These are phyloP conservation scores for Zea luxurians DNA, from an alignment of 176 grass and related monocot genomes.

Conservation along the genomic window DNA sequence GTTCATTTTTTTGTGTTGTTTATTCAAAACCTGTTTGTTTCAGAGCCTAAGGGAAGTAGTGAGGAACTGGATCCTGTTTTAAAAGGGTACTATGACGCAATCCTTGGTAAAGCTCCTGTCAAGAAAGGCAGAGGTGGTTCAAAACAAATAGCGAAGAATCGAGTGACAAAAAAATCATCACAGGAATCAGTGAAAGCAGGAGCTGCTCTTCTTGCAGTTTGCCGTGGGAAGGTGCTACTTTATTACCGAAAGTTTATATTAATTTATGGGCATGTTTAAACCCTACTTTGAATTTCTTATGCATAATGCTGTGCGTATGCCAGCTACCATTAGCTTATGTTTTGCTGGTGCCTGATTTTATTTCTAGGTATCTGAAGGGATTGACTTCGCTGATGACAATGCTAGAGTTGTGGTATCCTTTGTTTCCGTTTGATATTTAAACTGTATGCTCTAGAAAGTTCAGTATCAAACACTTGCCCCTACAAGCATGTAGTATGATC, in stretches of 20 bases:
- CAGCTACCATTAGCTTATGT: conserved; percentile 30
- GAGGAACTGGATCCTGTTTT: conserved; percentile 90
- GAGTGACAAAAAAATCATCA: conserved; percentile 51
- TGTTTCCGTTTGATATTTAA: conserved; percentile 21
- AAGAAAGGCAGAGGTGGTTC: conserved; percentile 58
- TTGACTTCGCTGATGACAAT: conserved; percentile 95
- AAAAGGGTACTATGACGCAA: conserved; percentile 86
- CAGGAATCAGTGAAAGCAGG: conserved; percentile 58
- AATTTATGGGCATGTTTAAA: conserved; percentile 30
- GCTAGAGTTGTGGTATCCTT: conserved; percentile 99
- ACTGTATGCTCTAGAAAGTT: neutral
- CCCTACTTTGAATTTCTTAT: conserved; percentile 19
- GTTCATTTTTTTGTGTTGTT: conserved; percentile 25
- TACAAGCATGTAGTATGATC: conserved; percentile 17
- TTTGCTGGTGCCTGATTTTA: conserved; percentile 37
- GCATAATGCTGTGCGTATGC: conserved; percentile 18
- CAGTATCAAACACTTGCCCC: neutral
- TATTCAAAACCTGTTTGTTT: conserved; percentile 40
- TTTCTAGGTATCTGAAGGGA: conserved; percentile 92
- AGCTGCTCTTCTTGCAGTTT: conserved; percentile 97
- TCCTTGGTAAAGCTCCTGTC: conserved; percentile 56
- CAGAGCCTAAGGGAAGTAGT: conserved; percentile 79
- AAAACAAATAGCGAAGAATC: conserved; percentile 62
- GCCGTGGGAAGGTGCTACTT: conserved; percentile 81
- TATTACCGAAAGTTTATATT: conserved; percentile 21